phyloP scores from a whole-genome alignment of 2,329 filamentous ascomycete species.

The Davidsoniella australis region DNA sequence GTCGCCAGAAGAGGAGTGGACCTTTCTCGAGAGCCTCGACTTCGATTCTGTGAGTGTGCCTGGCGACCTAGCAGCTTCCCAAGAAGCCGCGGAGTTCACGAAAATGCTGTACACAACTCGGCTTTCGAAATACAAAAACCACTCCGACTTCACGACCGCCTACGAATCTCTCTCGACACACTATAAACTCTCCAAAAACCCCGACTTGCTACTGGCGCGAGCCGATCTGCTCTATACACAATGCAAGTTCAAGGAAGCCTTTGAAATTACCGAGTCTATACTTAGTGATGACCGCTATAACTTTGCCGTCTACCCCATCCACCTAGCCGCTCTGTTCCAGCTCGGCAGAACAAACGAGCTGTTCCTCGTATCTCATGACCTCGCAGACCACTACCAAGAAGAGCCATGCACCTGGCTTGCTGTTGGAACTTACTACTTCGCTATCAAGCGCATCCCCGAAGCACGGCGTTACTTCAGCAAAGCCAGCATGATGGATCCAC shows the following conservation, averaged over 20 bases:
- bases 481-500: constrained; percentile 90
- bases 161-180: constrained; percentile 86
- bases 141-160: constrained; percentile 63
- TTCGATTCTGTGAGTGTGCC: constrained; percentile 65
- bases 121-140: constrained; percentile 86
- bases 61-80: constrained; percentile 48
- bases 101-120: constrained; percentile 93
- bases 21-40: constrained; percentile 72
- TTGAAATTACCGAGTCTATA: constrained; percentile 69
- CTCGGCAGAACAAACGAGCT: constrained; percentile 73
- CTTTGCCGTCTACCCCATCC: constrained; percentile 74
- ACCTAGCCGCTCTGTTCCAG: constrained; percentile 81
- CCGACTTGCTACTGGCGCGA: constrained; percentile 76
- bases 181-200: constrained; percentile 72
- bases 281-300: constrained; percentile 76
- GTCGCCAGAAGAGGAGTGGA: constrained; percentile 75
- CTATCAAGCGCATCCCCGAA: constrained; percentile 78
- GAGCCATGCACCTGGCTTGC: constrained; percentile 88
- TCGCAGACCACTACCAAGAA: constrained; percentile 79
- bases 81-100: constrained; percentile 85
- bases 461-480: constrained; percentile 94
- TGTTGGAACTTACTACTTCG: constrained; percentile 86
- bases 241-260: constrained; percentile 77
- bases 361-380: constrained; percentile 80
- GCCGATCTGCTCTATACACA: constrained; percentile 89